Percentiles rank a stretch among this genome's conserved stretches.
Evolutionary conservation across 2,329 filamentous ascomycete species (phyloP).

Genomic region (Colletotrichum karsti): DNA sequence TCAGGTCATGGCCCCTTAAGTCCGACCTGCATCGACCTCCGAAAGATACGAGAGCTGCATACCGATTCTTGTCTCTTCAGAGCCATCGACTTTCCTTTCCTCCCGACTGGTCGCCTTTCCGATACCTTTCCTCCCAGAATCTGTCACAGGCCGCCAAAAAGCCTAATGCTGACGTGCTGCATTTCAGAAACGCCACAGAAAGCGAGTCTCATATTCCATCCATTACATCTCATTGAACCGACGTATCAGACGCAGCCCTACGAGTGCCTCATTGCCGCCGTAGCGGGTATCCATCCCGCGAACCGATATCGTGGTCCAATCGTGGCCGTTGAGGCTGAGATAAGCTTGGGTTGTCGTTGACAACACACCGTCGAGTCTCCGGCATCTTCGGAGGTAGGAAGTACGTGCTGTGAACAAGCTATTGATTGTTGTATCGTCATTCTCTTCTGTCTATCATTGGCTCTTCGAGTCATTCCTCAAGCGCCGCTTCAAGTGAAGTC

Average conservation of each 20-base stretch:
- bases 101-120: neutral
- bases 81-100: too few relatives aligned
- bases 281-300: neutral
- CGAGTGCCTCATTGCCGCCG: neutral
- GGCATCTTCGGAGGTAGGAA: neutral
- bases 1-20: neutral
- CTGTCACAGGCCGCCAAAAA: neutral
- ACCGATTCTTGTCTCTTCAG: too few relatives aligned
- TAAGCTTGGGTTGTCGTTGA: neutral
- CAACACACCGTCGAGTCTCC: neutral
- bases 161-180: neutral
- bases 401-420: too few relatives aligned
- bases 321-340: neutral
- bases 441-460: too few relatives aligned
- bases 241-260: neutral
- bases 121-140: neutral
- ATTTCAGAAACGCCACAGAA: neutral
- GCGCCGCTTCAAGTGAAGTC: too few relatives aligned
- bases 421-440: too few relatives aligned
- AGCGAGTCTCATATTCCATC: too few relatives aligned
- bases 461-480: too few relatives aligned
- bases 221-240: neutral
- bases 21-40: neutral
- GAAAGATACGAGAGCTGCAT: neutral
- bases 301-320: constrained; percentile 6